Conservation (phyloP, 2,329 filamentous ascomycete genomes). For the Pyrenochaeta sp. region DNA sequence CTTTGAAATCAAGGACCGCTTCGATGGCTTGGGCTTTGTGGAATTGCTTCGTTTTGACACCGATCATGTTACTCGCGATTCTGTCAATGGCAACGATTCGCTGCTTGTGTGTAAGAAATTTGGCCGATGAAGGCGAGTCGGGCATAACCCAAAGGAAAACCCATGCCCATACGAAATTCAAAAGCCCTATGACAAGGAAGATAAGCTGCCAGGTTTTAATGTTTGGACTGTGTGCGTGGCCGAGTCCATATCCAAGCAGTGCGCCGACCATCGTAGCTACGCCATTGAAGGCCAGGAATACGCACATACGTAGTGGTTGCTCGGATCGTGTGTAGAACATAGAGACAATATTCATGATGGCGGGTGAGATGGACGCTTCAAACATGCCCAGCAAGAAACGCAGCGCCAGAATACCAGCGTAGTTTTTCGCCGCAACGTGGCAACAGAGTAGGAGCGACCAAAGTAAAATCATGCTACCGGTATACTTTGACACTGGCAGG, state of each 20-base stretch:
- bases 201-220: constrained; percentile 49
- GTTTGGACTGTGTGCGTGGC: constrained; percentile 33
- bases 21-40: constrained; percentile 50
- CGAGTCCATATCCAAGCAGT: constrained; percentile 47
- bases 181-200: constrained; percentile 48
- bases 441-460: constrained; percentile 59
- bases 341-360: constrained; percentile 50
- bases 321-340: constrained; percentile 49
- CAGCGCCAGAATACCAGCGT: constrained; percentile 45
- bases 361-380: constrained; percentile 45
- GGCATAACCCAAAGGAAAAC: constrained; percentile 50
- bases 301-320: constrained; percentile 56
- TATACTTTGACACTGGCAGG: constrained; percentile 48
- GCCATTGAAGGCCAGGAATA: constrained; percentile 53
- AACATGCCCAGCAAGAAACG: constrained; percentile 50
- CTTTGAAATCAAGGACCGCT: constrained; percentile 51
- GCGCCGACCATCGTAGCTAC: constrained; percentile 50
- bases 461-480: constrained; percentile 47
- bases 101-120: constrained; percentile 50
- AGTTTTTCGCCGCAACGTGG: constrained; percentile 49
- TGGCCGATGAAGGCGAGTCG: constrained; percentile 46
- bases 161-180: constrained; percentile 48
- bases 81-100: constrained; percentile 52
- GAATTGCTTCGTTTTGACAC: constrained; percentile 53
- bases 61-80: constrained; percentile 52